These are phyloP conservation scores for Phytophthora vignae DNA, from an alignment of 352 stramenopile species.

Conservation along the genomic window DNA sequence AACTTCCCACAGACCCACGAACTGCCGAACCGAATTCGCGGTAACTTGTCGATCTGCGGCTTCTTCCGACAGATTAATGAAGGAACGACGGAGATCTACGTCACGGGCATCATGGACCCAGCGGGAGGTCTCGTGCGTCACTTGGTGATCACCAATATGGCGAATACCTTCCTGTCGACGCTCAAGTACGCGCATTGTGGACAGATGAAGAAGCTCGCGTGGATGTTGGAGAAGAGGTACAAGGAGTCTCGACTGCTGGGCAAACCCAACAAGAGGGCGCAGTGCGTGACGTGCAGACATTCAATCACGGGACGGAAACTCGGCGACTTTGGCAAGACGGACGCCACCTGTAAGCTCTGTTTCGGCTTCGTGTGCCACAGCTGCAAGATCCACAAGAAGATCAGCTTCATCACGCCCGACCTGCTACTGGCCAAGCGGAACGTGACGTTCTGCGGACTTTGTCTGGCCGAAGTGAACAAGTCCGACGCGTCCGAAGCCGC, in stretches of 20 bases:
- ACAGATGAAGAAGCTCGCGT: slow-evolving; percentile 50
- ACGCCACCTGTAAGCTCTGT: slow-evolving; percentile 45
- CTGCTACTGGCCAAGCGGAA: slow-evolving; percentile 32
- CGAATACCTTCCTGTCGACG: slow-evolving; percentile 26
- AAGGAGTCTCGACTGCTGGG: slow-evolving; percentile 30
- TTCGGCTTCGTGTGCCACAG: slow-evolving; percentile 38
- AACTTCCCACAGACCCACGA: slow-evolving; percentile 34
- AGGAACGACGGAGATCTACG: slow-evolving; percentile 29
- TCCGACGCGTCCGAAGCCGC: slow-evolving; percentile 35
- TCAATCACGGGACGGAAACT: slow-evolving; percentile 30
- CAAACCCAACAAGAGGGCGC: slow-evolving; percentile 23
- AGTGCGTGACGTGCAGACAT: slow-evolving; percentile 36
- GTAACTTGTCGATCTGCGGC: slow-evolving; percentile 33
- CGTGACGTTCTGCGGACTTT: slow-evolving; percentile 42
- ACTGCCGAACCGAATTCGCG: slow-evolving; percentile 28
- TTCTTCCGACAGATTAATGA: slow-evolving; percentile 33
- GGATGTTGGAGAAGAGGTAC: slow-evolving; percentile 42
- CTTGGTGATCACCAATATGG: slow-evolving; percentile 33
- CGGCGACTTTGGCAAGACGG: slow-evolving; percentile 36
- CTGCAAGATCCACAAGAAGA: slow-evolving; percentile 47
- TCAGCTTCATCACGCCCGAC: slow-evolving; percentile 47
- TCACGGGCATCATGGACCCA: slow-evolving; percentile 44
- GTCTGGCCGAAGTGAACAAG: slow-evolving; percentile 28
- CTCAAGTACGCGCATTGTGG: slow-evolving; percentile 38
- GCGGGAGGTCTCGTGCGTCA: slow-evolving; percentile 31